These are phyloP conservation scores for Candida manassasensis DNA, from an alignment of 805 yeast species.

Conservation along the genomic window DNA sequence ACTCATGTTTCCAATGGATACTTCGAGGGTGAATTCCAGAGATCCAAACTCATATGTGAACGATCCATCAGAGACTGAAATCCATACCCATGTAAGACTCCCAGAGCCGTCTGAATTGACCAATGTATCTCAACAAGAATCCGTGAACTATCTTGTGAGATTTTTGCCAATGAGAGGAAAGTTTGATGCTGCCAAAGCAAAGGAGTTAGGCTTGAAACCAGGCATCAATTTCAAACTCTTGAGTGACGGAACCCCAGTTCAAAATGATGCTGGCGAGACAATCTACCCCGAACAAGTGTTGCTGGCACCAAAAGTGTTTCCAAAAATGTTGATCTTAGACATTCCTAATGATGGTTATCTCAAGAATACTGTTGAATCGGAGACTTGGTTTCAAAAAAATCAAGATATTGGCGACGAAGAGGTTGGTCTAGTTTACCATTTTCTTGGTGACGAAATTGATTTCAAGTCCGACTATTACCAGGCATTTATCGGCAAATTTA, in stretches of 20 bases:
- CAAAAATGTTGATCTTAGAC: slow-evolving; percentile 65
- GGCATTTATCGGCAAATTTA: slow-evolving; percentile 52
- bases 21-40: slow-evolving; percentile 31
- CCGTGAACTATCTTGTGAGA: slow-evolving; percentile 66
- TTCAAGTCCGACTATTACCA: slow-evolving; percentile 38
- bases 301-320: slow-evolving; percentile 53
- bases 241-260: slow-evolving; percentile 55
- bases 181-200: slow-evolving; percentile 65
- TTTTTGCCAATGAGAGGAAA: slow-evolving; percentile 71
- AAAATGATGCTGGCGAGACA: slow-evolving; percentile 52
- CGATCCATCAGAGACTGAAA: slow-evolving; percentile 34
- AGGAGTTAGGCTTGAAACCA: slow-evolving; percentile 60
- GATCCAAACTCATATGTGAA: slow-evolving; percentile 34
- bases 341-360: slow-evolving; percentile 54
- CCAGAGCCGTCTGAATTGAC: slow-evolving; percentile 19
- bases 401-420: slow-evolving; percentile 30
- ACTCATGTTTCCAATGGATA: slow-evolving; percentile 56
- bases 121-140: slow-evolving; percentile 31
- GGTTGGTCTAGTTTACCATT: slow-evolving; percentile 63
- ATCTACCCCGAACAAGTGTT: slow-evolving; percentile 70
- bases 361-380: slow-evolving; percentile 20
- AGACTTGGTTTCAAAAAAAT: slow-evolving; percentile 29
- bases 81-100: slow-evolving; percentile 34
- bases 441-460: slow-evolving; percentile 62
- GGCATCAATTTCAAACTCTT: slow-evolving; percentile 57